These are phyloP conservation scores for Penicillium sp. DNA, from an alignment of 2,329 filamentous ascomycete genomes.

Conservation along the genomic window DNA sequence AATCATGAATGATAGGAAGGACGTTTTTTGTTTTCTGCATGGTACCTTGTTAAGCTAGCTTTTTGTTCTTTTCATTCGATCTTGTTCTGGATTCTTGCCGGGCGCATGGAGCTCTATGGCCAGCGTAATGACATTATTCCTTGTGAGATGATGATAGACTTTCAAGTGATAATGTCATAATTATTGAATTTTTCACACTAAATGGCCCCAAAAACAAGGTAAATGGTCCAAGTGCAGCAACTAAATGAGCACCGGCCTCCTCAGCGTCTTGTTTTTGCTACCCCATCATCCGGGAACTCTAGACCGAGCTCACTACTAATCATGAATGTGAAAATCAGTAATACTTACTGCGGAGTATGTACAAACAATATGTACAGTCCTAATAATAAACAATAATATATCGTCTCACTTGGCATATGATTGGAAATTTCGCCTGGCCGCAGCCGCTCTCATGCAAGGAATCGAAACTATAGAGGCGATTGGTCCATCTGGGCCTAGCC, in stretches of 20 bases:
- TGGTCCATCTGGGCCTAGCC: constrained; percentile 24
- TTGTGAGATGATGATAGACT: background rate
- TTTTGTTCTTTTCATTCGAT: background rate
- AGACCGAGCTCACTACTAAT: background rate
- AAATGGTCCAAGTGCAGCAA: constrained; percentile 1
- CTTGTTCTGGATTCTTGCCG: background rate
- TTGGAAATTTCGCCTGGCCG: constrained; percentile 10
- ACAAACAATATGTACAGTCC: background rate
- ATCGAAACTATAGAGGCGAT: constrained; percentile 28
- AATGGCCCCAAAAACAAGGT: background rate
- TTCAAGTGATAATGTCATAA: constrained; percentile 13
- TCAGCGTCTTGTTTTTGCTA: constrained; percentile 2
- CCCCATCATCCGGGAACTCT: background rate
- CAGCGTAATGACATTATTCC: background rate
- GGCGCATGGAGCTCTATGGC: background rate
- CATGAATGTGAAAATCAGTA: no score
- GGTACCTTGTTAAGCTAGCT: background rate
- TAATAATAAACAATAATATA: constrained; percentile 6
- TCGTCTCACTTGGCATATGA: constrained; percentile 1
- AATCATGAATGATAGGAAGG: constrained; percentile 1
- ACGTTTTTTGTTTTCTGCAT: background rate
- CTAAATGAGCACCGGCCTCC: constrained; percentile 10
- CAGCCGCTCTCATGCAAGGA: constrained; percentile 30
- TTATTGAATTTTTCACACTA: background rate
- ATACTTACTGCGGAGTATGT: no score